Evolutionary conservation across 2,329 filamentous ascomycete genomes (phyloP), one percentile per base, ranked within the genome.

Genomic region (Beauveria sp.): DNA sequence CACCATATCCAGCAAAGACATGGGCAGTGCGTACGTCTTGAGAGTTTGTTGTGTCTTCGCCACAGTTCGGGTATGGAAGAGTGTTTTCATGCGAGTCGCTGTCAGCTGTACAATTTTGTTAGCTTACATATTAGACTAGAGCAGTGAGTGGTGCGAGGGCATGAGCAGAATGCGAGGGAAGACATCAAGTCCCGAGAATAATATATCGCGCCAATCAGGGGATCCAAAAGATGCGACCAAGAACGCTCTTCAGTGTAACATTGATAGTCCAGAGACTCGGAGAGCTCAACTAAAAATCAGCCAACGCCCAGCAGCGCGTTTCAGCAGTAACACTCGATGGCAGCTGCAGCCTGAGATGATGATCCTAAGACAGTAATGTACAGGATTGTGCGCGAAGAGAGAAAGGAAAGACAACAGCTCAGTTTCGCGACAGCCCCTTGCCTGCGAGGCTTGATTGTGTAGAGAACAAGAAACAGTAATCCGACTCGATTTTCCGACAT

Each of bases 21-120:
- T 95, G 90, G 47, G 85, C 78, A 61, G 87, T 87, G 67, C 90
- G 88, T 64, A 89, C 81, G 70, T 93, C 89, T 47, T 60, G 50
- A 28, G 52, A 16, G 5, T 34, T 47, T 9, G 58, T 12, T 28
- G 38, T 28, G 22, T 40, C 24, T 22, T 53, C 28, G 40, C n/a
- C 40, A 60, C 9, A 22, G 16, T 20, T 52, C 6, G 22, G 50
- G 43, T 47, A 54, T 46, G 40, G 38, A 18, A 47, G 49, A 24
- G 40, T 42, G 26, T 42, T 53, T 60, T 30, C 47, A 34, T 60
- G 49, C 3, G 58, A 24, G 28, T 45, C 47, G 40, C 20, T 38
- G 40, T 47, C 49, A 22, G 50, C 58, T 60, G 49, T 16, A 16
- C 34, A 28, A 38, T 16, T n/a, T 38, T n/a, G 58, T 60, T 60